phyloP scores from a whole-genome alignment of 331 rosid species.

The Rosa hybrid region DNA sequence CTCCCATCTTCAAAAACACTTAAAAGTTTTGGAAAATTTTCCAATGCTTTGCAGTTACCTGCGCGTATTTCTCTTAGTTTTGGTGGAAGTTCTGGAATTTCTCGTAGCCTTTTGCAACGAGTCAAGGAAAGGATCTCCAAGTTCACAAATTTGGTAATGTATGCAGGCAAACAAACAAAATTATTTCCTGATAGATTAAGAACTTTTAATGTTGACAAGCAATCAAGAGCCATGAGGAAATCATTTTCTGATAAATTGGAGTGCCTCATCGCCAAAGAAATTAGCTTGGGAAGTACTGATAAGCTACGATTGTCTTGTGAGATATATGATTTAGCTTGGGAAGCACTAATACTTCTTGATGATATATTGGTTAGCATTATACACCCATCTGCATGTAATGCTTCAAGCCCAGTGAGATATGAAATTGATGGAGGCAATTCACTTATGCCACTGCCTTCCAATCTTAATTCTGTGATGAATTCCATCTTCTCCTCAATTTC shows the following conservation, averaged over 20 bases:
- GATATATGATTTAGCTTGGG: background rate
- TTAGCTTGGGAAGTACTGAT: background rate
- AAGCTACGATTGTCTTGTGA: background rate
- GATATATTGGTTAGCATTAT: too few relatives aligned
- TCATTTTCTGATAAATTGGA: background rate
- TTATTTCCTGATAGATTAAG: background rate
- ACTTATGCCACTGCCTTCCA: too few relatives aligned
- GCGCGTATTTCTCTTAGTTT: background rate
- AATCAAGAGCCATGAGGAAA: background rate
- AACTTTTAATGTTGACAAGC: background rate
- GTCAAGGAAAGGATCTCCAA: background rate
- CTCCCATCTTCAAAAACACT: too few relatives aligned
- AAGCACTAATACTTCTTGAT: too few relatives aligned
- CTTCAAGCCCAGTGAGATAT: too few relatives aligned
- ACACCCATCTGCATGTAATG: too few relatives aligned
- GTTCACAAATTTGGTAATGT: background rate
- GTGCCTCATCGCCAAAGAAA: too few relatives aligned
- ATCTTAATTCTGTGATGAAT: too few relatives aligned
- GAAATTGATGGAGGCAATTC: too few relatives aligned
- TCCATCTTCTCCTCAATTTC: too few relatives aligned
- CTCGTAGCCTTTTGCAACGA: background rate
- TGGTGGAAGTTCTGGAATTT: constrained; percentile 10
- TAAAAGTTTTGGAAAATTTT: background rate
- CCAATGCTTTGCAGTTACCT: background rate
- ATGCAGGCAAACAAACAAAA: background rate